These are phyloP conservation scores for Acmispon strigosus DNA, from an alignment of 306 rosid species.

Conservation along the genomic window DNA sequence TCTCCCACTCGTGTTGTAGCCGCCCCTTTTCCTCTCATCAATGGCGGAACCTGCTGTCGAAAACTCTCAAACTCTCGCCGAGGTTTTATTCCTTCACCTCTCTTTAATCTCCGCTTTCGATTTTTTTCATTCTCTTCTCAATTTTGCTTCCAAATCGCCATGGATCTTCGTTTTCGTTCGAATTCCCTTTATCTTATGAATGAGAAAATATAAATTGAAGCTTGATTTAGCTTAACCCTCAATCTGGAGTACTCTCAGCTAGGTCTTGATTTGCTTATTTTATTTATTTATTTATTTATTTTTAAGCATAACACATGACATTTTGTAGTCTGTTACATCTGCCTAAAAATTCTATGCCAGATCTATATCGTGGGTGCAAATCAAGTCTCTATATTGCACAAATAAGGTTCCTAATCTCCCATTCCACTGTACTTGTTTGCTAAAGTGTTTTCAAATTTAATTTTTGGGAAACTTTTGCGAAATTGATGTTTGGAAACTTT, in stretches of 20 bases:
- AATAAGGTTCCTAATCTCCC: neutral
- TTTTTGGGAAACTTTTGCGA: too few relatives aligned
- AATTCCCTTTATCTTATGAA: neutral
- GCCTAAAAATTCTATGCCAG: neutral
- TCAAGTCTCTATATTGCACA: neutral
- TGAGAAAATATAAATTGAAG: neutral
- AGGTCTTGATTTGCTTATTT: neutral
- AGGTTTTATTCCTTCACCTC: constrained; percentile 34
- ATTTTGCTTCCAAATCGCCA: neutral
- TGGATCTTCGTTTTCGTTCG: neutral
- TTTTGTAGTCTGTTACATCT: neutral
- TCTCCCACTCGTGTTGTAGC: neutral
- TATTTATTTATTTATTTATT: neutral
- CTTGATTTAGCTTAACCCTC: neutral
- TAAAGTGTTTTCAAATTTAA: too few relatives aligned
- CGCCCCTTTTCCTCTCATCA: constrained; percentile 29
- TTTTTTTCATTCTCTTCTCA: neutral
- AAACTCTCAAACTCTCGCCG: constrained; percentile 49
- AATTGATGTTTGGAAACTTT: too few relatives aligned
- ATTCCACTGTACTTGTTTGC: neutral
- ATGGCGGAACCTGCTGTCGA: constrained; percentile 67
- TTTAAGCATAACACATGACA: neutral
- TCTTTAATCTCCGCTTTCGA: neutral
- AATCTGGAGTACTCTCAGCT: neutral
- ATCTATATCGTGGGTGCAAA: neutral